These are phyloP conservation scores for Grosmannia serpens DNA, from an alignment of 2,329 filamentous ascomycete genomes.

Conservation along the genomic window DNA sequence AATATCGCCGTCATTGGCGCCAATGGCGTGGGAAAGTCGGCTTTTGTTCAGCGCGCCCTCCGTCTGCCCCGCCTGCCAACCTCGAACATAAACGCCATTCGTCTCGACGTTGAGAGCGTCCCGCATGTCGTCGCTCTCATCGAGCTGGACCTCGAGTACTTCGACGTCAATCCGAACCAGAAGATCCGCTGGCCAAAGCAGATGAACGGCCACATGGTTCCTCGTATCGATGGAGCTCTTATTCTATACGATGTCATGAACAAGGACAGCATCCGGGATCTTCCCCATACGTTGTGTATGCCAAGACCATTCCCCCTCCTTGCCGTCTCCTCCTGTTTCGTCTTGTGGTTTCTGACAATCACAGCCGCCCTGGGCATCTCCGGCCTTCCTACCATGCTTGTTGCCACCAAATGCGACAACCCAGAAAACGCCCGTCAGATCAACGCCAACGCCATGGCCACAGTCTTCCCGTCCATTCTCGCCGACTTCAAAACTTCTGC, in stretches of 20 bases:
- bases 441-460: slow-evolving; percentile 52
- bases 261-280: slow-evolving; percentile 58
- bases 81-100: slow-evolving; percentile 42
- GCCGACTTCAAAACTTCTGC: slow-evolving; percentile 63
- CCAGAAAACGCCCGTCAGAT: slow-evolving; percentile 59
- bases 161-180: slow-evolving; percentile 46
- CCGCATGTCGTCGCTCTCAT: slow-evolving; percentile 49
- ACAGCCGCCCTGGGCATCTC: slow-evolving; percentile 64
- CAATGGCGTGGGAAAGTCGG: slow-evolving; percentile 55
- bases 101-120: slow-evolving; percentile 45
- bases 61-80: slow-evolving; percentile 41
- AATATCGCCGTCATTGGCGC: slow-evolving; percentile 58
- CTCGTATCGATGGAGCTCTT: slow-evolving; percentile 70
- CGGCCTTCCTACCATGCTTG: slow-evolving; percentile 64
- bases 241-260: slow-evolving; percentile 82
- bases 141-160: slow-evolving; percentile 54
- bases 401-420: slow-evolving; percentile 83
- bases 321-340: not conserved
- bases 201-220: slow-evolving; percentile 58
- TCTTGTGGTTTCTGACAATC: slow-evolving; percentile 7
- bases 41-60: slow-evolving; percentile 53
- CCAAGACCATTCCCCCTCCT: not conserved
- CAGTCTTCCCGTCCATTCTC: slow-evolving; percentile 56
- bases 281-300: slow-evolving; percentile 72
- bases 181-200: slow-evolving; percentile 57